Base-by-base conservation (phyloP, 2,329 filamentous ascomycete genomes). In the Ilyonectria destructans region DNA sequence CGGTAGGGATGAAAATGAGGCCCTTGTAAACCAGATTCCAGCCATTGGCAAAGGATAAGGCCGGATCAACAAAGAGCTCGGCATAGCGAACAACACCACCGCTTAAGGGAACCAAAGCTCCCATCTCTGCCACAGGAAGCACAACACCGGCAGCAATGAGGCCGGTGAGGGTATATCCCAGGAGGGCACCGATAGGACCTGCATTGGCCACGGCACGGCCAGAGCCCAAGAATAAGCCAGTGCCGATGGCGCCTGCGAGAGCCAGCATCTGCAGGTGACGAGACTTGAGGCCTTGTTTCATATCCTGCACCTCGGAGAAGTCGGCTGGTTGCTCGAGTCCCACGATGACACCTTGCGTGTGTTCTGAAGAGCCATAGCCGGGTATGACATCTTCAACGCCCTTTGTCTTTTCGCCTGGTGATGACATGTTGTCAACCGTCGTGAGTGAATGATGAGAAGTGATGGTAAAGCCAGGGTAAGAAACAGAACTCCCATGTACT, bases 151-250 rank as follows among this genome's bases (percentile, higher is more conserved):
- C 68, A 13, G 71, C 81, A 85, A 90, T 89, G 72, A 85, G 64
- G 67, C 88, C 88, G 73, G 90, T 83, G 68, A 90, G 85, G 9
- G 84, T 73, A 75, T 89, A 90, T 70, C 83, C 83, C 69, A 87
- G 83, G 40, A 86, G 64, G 69, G 74, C 64, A 9, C 72, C 75
- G 15, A 57, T 35, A 10, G 54, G 54, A 3, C 54, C 54, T n/a
- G 35, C 54, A 3, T 21, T 57, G 0, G 35, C 69, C 85, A 74
- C 8, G 91, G 91, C 29, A 91, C 91, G 75, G 90, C 91, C 17
- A 79, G 82, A 26, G 85, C 82, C 88, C 66, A 94, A 90, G 78
- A 94, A 94, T 12, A 94, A 85, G 83, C 92, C 92, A 35, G 87
- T 89, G 72, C 87, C 88, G 82, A 78, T 69, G 67, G 84, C 82